Evolutionary conservation across 208 protist species (phyloP).

Genomic region (Leishmania amazonensis): DNA sequence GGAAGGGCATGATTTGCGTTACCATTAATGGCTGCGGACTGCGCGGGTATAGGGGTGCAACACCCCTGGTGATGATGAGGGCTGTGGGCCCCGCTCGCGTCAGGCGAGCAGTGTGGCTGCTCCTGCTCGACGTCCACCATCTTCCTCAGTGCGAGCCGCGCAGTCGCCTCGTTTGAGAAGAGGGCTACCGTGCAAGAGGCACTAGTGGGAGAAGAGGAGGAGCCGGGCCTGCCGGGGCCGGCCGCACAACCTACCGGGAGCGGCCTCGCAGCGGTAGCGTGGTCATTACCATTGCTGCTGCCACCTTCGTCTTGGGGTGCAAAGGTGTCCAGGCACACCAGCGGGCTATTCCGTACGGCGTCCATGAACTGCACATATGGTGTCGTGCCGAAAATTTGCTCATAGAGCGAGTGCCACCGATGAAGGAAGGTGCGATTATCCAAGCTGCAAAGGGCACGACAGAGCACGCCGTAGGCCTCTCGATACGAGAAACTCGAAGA

Average conservation of each 20-base stretch:
- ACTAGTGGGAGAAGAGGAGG: not conserved
- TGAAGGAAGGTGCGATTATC: conserved; percentile 30
- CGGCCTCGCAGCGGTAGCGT: conserved; percentile 3
- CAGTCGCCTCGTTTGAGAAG: conserved; percentile 52
- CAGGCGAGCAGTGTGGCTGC: not conserved
- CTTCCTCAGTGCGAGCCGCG: conserved; percentile 35
- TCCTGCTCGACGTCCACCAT: not conserved
- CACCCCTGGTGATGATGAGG: not conserved
- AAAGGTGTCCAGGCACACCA: conserved; percentile 7
- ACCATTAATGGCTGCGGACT: not conserved
- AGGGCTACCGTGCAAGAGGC: conserved; percentile 10
- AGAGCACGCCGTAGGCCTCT: conserved; percentile 57
- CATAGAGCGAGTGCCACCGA: conserved; percentile 59
- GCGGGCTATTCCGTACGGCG: conserved; percentile 31
- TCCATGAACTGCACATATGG: conserved; percentile 53
- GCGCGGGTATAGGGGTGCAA: conserved; percentile 5
- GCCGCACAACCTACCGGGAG: too few relatives aligned
- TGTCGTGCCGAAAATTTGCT: conserved; percentile 48
- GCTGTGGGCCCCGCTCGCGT: not conserved
- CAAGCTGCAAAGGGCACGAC: conserved; percentile 46
- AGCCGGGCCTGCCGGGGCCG: not conserved
- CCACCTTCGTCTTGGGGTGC: too few relatives aligned
- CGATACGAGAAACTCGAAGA: conserved; percentile 32
- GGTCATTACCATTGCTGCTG: not conserved
- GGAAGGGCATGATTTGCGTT: not conserved